A percentile compares a stretch with the other conserved stretches of the same genome.
Evolutionary conservation across 805 yeast species (phyloP).

Genomic region (Lachancea mirantina): DNA sequence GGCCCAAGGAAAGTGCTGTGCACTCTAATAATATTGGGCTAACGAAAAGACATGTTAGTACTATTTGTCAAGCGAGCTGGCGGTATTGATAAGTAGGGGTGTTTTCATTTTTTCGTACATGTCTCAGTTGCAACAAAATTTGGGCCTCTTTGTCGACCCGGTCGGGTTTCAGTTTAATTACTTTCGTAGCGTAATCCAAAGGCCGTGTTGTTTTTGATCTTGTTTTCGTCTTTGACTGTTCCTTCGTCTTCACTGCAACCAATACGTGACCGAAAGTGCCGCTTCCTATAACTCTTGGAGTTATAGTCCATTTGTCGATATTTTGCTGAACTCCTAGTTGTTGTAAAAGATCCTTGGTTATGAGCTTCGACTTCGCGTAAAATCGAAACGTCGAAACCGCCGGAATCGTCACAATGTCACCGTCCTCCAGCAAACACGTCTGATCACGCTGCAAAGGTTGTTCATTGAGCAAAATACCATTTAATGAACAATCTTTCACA

Average conservation of each 20-base stretch:
- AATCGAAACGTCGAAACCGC: constrained; percentile 23
- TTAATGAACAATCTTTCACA: constrained; percentile 43
- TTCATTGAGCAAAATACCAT: constrained; percentile 44
- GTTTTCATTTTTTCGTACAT: constrained; percentile 29
- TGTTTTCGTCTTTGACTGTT: constrained; percentile 4
- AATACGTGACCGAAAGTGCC: constrained; percentile 55
- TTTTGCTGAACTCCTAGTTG: constrained; percentile 17
- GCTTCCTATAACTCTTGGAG: constrained; percentile 39
- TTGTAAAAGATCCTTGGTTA: constrained; percentile 15
- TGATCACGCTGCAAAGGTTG: constrained; percentile 26
- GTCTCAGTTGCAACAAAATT: constrained; percentile 34
- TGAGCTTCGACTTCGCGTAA: constrained; percentile 6
- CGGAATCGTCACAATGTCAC: constrained; percentile 37
- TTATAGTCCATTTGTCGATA: constrained; percentile 37
- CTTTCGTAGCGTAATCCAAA: constrained; percentile 44
- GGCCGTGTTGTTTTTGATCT: constrained; percentile 18
- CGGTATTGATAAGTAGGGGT: neutral
- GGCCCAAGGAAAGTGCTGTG: constrained; percentile 30
- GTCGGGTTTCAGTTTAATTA: constrained; percentile 30
- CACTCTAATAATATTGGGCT: constrained; percentile 45
- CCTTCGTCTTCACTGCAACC: constrained; percentile 10
- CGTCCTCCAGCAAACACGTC: constrained; percentile 31
- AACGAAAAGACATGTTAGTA: constrained; percentile 1
- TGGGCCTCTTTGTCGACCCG: constrained; percentile 37
- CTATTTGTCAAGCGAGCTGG: neutral